Evolutionary conservation across 352 stramenopile species (phyloP).

Genomic region (Discostella stelligera): DNA sequence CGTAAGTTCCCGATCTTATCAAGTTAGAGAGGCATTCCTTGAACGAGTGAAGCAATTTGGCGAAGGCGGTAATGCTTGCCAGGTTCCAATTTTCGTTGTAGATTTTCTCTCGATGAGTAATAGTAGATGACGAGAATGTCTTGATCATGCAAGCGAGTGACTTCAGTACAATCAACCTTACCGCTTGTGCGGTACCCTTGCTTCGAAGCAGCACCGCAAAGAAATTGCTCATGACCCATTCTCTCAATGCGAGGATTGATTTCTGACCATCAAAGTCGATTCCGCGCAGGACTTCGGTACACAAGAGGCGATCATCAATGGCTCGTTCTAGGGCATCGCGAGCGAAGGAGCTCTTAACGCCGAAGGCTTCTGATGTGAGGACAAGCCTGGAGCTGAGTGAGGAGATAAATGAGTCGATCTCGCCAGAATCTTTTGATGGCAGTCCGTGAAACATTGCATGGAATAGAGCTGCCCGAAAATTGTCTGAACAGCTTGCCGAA

Average conservation of each 20-base stretch:
- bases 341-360: background rate
- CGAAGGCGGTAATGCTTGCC: slow-evolving; percentile 18
- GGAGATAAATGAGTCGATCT: slow-evolving; percentile 17
- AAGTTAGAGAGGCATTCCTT: slow-evolving; percentile 29
- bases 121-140: slow-evolving; percentile 22
- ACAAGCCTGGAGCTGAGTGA: slow-evolving; percentile 12
- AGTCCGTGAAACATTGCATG: slow-evolving; percentile 30
- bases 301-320: slow-evolving; percentile 29
- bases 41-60: slow-evolving; percentile 31
- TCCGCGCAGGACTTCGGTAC: background rate
- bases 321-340: slow-evolving; percentile 25
- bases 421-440: background rate
- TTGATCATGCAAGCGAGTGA: slow-evolving; percentile 31
- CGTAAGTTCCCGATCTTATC: slow-evolving; percentile 8
- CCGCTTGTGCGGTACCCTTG: background rate
- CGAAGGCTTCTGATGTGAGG: slow-evolving; percentile 20
- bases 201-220: slow-evolving; percentile 16
- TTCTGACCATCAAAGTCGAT: slow-evolving; percentile 3
- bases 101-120: slow-evolving; percentile 23
- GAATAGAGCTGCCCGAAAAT: slow-evolving; percentile 16
- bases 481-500: slow-evolving; percentile 14
- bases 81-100: slow-evolving; percentile 17
- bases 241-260: slow-evolving; percentile 25
- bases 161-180: slow-evolving; percentile 24
- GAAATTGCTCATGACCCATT: slow-evolving; percentile 26